Evolutionary conservation across 2,329 filamentous ascomycete species (phyloP).

Genomic region (Lachnellula subtilissima): DNA sequence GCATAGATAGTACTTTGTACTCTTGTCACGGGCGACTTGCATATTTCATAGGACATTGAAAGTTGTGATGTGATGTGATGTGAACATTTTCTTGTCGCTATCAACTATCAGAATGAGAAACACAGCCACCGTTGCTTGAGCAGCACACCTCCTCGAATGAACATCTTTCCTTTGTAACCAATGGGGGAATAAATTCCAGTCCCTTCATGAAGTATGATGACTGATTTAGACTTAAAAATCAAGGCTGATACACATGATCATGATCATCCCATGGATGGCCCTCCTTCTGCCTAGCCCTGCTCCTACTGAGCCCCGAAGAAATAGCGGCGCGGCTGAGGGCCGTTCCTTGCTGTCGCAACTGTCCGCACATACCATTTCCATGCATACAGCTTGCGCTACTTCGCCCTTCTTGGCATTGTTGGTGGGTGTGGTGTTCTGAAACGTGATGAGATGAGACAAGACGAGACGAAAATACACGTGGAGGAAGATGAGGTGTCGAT

Average conservation of each 20-base stretch:
- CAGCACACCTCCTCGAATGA: not conserved
- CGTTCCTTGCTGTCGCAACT: conserved; percentile 10
- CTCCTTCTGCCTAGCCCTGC: conserved; percentile 4
- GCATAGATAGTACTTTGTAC: not conserved
- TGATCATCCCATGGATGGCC: conserved; percentile 1
- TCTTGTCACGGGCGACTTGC: not conserved
- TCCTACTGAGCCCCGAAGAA: not conserved
- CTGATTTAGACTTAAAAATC: not conserved
- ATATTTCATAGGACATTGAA: not conserved
- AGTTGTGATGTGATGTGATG: not conserved
- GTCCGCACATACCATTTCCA: not conserved
- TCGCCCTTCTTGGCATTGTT: not conserved
- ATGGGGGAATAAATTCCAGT: not conserved
- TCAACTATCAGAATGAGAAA: not conserved
- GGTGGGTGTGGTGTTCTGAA: not conserved
- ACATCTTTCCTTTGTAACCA: not conserved
- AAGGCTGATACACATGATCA: not conserved
- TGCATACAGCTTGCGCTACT: not conserved
- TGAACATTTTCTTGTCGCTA: not conserved
- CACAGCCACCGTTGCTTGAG: not conserved
- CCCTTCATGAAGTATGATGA: not conserved
- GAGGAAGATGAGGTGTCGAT: not conserved
- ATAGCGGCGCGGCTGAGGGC: conserved; percentile 9
- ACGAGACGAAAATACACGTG: too few relatives aligned
- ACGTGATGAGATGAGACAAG: not conserved